Evolutionary conservation across 306 rosid species (phyloP), one percentile per base, ranked within the genome.

Genomic region (Quercus suber): DNA sequence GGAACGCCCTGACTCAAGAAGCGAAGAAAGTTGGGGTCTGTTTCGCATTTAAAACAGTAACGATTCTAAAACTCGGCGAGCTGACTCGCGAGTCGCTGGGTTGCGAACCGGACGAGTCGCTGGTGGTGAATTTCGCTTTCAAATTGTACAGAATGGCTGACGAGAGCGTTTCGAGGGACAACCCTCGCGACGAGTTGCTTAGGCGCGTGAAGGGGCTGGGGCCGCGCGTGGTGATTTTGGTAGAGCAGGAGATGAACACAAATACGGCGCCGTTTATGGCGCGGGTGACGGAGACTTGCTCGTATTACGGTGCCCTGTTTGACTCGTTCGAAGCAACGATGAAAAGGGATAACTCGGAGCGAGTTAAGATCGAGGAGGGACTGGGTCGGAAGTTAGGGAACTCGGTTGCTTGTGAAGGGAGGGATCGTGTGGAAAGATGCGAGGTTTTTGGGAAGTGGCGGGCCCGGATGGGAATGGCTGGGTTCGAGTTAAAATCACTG

Each of bases 371-470:
- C 6, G 94, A 91, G 63, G 89, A 85, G 17, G 91, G 89, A 20
- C 89, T 95, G 82, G 82, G 97, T 49, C 92, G 87, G 23, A 92
- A 79, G 60, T 3, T 95, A 0, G 57, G 21, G 0, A 95, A 95
- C 93, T 79, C 90, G 78, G 76, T 95, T 7, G 92, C 96, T 23
- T 92, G 98, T 17, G 97, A 95, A 21, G 97, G 99, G 28, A 87
- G 96, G 64, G 98, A 92, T 25, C 97, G 99, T 1, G 89, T 95
- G 15, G 98, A 95, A 37, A 77, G 99, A 4, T 91, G 96, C 12
- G 99, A 95, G 49, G 97, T 95, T 6, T 92, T 87, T 3, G 99
- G 99, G 2, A 95, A 95, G 81, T 95, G 99, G 99, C 85, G 92
- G 73, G 95, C 98, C 70, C 93, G 97, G 5, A 82, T 93, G 92